Evolutionary conservation across 345 rosid species (phyloP).

Genomic region (Citrus maxima): DNA sequence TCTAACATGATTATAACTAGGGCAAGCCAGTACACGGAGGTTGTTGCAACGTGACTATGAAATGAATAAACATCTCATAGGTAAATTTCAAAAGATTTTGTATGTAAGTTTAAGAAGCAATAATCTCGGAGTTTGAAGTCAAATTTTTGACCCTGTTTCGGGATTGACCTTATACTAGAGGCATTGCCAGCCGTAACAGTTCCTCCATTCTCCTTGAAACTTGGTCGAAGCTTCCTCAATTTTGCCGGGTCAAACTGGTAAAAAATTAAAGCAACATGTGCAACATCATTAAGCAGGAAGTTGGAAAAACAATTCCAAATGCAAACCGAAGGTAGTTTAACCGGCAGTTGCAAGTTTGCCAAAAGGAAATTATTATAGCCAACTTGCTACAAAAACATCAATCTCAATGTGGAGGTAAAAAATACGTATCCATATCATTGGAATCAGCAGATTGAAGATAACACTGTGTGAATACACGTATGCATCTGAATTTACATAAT

Average conservation of each 20-base stretch:
- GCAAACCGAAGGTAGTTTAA: neutral
- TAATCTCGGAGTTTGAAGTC: neutral
- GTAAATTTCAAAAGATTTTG: neutral
- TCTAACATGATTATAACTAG: neutral
- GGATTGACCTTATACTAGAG: constrained; percentile 82
- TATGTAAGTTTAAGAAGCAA: neutral
- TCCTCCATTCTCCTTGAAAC: constrained; percentile 93
- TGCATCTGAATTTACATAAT: neutral
- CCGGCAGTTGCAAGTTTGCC: neutral
- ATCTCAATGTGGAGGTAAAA: neutral
- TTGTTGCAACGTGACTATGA: neutral
- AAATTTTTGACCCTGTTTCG: no score
- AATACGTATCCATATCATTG: neutral
- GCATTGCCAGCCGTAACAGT: constrained; percentile 97
- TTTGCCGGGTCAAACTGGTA: constrained; percentile 87
- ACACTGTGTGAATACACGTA: neutral
- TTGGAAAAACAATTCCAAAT: neutral
- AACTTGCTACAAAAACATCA: neutral
- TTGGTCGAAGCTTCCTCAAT: constrained; percentile 89
- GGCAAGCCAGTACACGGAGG: neutral
- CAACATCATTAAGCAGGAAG: neutral
- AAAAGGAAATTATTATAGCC: neutral
- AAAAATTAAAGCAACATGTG: constrained; percentile 3
- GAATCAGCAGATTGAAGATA: constrained; percentile 5
- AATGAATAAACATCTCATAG: neutral